Evolutionary conservation across 495 filamentous ascomycete genomes (phyloP), one percentile per base, ranked within the genome.

Genomic region (Podospora pseudoanserina): DNA sequence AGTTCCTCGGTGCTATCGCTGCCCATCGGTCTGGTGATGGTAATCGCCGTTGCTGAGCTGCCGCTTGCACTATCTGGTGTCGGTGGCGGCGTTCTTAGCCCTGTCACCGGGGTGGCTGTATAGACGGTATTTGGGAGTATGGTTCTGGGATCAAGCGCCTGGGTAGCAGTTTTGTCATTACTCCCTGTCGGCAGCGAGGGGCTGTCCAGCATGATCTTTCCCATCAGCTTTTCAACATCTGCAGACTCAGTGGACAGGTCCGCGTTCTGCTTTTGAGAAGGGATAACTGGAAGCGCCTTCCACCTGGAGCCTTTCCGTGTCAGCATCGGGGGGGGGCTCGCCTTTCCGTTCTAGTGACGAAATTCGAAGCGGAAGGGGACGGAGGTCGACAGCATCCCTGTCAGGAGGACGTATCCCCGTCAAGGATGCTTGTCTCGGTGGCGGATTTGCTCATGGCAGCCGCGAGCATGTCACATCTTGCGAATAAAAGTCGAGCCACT

Each of bases 401-500:
- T 26, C 15, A 18, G 64, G 67, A 57, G 62, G 18, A 34, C 56
- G 30, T 11, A 27, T n/a, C 34, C 57, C 27, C 19, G 26, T 9
- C 19, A 15, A 19, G 39, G 27, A 32, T 54, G 9, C 13, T 28
- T 34, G 58, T 26, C 61, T 16, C 44, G 67, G 16, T 61, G 61
- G 54, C 56, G 56, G 60, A 27, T 62, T 34, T 49, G 60, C 18
- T 39, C 19, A 68, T 32, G 30, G 30, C 30, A 32, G 7, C 4
- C 30, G 30, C 7, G 30, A 32, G 3, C 30, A 32, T 32, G 4
- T 7, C 0, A 66, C 56, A 1, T 59, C n/a, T 1, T 70, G 65
- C 0, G 66, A 59, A 63, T 76, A 76, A 2, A 77, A 69, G 53
- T 77, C 74, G 13, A 72, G 69, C 78, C 78, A 79, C 66, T 79